phyloP scores from a whole-genome alignment of 2,329 filamentous ascomycete species.

The Penicillium sp. region DNA sequence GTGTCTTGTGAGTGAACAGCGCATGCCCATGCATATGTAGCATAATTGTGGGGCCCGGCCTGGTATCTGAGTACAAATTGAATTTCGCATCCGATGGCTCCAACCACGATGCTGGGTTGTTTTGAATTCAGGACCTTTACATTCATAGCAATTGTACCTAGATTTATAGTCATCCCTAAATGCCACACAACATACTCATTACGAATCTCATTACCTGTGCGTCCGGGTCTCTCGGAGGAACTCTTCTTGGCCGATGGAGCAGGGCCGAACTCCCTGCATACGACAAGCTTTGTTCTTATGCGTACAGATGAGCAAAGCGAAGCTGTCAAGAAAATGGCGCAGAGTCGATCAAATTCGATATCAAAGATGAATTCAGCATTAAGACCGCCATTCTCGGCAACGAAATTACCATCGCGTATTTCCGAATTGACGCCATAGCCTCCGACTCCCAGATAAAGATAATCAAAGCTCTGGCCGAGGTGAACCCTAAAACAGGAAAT shows the following conservation, averaged over 20 bases:
- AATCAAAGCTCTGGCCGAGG: conserved; percentile 52
- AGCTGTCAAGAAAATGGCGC: conserved; percentile 49
- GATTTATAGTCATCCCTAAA: not conserved
- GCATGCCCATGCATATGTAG: no score
- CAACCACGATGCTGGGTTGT: not conserved
- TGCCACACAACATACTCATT: conserved; percentile 27
- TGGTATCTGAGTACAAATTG: not conserved
- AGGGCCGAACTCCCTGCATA: conserved; percentile 47
- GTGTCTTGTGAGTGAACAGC: no score
- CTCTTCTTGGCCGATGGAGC: conserved; percentile 48
- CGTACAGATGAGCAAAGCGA: conserved; percentile 52
- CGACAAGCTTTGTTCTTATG: conserved; percentile 53
- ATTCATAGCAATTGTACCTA: not conserved
- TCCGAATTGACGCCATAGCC: conserved; percentile 48
- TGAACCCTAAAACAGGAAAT: conserved; percentile 46
- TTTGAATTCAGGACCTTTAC: not conserved
- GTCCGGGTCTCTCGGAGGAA: conserved; percentile 58
- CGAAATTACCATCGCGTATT: conserved; percentile 55
- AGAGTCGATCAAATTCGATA: conserved; percentile 47
- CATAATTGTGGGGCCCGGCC: no score
- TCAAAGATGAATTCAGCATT: conserved; percentile 42
- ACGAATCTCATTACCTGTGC: conserved; percentile 26
- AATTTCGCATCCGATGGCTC: not conserved
- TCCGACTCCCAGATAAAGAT: conserved; percentile 30
- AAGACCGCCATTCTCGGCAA: conserved; percentile 44